Evolutionary conservation across 441 rosid species (phyloP).

Genomic region (Syzygium malaccense): DNA sequence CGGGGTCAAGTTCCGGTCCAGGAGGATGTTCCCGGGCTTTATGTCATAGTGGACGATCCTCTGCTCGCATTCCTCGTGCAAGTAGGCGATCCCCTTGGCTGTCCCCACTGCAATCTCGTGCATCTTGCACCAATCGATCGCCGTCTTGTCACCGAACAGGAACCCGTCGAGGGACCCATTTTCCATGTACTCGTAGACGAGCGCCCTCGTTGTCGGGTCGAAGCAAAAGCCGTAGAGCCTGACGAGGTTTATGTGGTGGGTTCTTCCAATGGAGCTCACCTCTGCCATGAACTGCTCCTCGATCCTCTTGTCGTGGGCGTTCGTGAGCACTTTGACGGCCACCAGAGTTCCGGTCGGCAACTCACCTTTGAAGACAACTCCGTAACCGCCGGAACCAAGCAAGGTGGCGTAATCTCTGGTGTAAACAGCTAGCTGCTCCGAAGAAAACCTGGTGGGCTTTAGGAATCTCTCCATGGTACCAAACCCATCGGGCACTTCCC

Average conservation of each 20-base stretch:
- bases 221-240: conserved; percentile 19
- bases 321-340: conserved; percentile 13
- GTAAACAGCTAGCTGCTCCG: background rate
- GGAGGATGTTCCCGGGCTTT: conserved; percentile 17
- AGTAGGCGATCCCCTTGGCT: conserved; percentile 11
- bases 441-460: conserved; percentile 9
- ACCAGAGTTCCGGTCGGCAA: conserved; percentile 2
- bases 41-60: conserved; percentile 20
- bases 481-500: background rate
- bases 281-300: conserved; percentile 22
- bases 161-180: conserved; percentile 9
- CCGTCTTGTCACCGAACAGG: background rate
- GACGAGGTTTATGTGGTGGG: conserved; percentile 11
- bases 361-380: conserved; percentile 10
- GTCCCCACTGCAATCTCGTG: background rate
- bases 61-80: conserved; percentile 14
- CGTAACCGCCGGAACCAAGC: conserved; percentile 15
- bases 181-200: conserved; percentile 15
- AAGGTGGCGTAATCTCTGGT: conserved; percentile 6
- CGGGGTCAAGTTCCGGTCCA: conserved; percentile 1
- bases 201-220: conserved; percentile 1
- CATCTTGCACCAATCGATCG: background rate
- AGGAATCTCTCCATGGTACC: conserved; percentile 10
- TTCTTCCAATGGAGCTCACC: conserved; percentile 12
- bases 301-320: background rate